These are phyloP conservation scores for Trichoderma cornu-damae DNA, from an alignment of 2,329 filamentous ascomycete genomes.

Conservation along the genomic window DNA sequence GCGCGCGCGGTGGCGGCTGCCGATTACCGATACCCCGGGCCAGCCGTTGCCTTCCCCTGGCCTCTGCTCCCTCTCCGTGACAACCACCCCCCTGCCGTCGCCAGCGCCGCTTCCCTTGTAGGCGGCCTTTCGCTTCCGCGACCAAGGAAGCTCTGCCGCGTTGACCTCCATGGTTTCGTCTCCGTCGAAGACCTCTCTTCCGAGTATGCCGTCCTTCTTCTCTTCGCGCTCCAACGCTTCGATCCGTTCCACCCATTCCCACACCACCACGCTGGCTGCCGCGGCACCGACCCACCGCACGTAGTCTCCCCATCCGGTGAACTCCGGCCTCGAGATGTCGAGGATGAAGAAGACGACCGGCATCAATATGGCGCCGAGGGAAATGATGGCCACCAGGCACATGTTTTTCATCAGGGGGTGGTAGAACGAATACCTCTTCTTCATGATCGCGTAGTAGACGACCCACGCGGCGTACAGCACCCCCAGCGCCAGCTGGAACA, in stretches of 20 bases:
- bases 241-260: conserved; percentile 96
- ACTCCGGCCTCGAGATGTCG: conserved; percentile 78
- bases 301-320: conserved; percentile 91
- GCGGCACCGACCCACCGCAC: conserved; percentile 95
- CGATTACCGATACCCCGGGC: conserved; percentile 28
- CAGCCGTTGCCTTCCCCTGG: conserved; percentile 26
- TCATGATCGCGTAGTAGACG: conserved; percentile 87
- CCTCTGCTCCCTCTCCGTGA: conserved; percentile 20
- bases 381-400: conserved; percentile 70
- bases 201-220: conserved; percentile 87
- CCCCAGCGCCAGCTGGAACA: conserved; percentile 82
- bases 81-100: conserved; percentile 17
- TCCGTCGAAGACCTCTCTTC: conserved; percentile 85
- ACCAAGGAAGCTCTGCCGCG: conserved; percentile 47
- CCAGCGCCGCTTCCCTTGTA: conserved; percentile 27
- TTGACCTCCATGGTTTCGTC: conserved; percentile 79
- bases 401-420: conserved; percentile 90
- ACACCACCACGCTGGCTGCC: conserved; percentile 91
- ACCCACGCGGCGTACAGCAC: conserved; percentile 91
- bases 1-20: conserved; percentile 25
- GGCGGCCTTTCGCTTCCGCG: conserved; percentile 34
- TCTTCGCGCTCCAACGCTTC: conserved; percentile 89
- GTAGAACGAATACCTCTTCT: conserved; percentile 85
- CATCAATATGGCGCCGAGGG: conserved; percentile 74
- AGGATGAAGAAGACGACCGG: conserved; percentile 91